Evolutionary conservation across 2,329 filamentous ascomycete species (phyloP).

Genomic region (Chaetomiaceae sp.): DNA sequence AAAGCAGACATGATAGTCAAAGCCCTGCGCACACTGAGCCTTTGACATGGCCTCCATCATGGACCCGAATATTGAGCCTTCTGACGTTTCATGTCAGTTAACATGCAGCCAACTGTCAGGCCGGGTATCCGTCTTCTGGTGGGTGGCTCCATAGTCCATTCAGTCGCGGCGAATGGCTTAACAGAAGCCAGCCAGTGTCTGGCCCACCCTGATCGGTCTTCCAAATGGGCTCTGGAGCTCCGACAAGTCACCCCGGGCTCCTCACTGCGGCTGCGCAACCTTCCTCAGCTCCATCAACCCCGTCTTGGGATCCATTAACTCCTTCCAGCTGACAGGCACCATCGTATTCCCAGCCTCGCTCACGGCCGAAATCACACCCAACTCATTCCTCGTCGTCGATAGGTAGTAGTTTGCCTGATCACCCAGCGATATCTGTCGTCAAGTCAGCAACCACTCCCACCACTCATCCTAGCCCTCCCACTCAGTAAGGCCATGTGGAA

Average conservation of each 20-base stretch:
- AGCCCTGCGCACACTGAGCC: too few relatives aligned
- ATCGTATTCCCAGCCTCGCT: conserved; percentile 86
- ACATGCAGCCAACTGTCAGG: too few relatives aligned
- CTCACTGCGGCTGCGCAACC: conserved; percentile 86
- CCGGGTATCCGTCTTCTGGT: too few relatives aligned
- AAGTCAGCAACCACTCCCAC: neutral
- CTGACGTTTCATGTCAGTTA: too few relatives aligned
- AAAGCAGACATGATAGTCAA: too few relatives aligned
- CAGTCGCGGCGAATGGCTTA: too few relatives aligned
- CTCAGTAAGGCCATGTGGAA: conserved; percentile 20
- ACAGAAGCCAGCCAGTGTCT: too few relatives aligned
- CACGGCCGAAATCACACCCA: conserved; percentile 89
- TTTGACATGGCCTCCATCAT: too few relatives aligned
- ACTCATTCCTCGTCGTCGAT: conserved; percentile 84
- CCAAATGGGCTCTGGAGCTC: too few relatives aligned
- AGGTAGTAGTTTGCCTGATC: conserved; percentile 95
- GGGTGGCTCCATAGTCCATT: too few relatives aligned
- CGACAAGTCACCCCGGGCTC: conserved; percentile 34
- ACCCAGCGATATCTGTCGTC: conserved; percentile 69
- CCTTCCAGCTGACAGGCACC: conserved; percentile 92
- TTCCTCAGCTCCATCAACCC: conserved; percentile 76
- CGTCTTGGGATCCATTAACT: conserved; percentile 80
- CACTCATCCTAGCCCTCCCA: neutral
- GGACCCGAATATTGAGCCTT: too few relatives aligned
- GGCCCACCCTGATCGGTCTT: too few relatives aligned